These are phyloP conservation scores for Salix purpurea DNA, from an alignment of 345 rosid species.

Conservation along the genomic window DNA sequence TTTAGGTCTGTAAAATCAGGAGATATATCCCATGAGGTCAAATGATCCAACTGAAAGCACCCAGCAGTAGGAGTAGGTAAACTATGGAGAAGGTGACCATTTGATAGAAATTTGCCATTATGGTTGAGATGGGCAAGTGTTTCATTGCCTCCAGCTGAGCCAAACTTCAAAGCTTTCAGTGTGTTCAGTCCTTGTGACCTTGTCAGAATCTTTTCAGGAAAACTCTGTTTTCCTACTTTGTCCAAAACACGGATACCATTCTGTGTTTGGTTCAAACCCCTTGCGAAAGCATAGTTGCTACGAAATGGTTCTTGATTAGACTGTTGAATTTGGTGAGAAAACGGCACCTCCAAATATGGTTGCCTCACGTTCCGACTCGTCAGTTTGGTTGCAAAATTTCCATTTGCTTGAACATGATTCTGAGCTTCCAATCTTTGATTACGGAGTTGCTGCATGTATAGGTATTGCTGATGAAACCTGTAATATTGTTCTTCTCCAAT, in stretches of 20 bases:
- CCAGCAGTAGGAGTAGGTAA: slow-evolving; percentile 28
- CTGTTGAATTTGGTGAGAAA: slow-evolving; percentile 37
- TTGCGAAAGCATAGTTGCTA: slow-evolving; percentile 31
- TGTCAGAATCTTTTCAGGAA: slow-evolving; percentile 60
- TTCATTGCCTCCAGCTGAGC: slow-evolving; percentile 42
- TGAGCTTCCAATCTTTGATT: slow-evolving; percentile 37
- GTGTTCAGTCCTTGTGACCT: slow-evolving; percentile 54
- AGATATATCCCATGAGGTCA: slow-evolving; percentile 33
- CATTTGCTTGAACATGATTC: slow-evolving; percentile 33
- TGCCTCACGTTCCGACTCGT: slow-evolving; percentile 32
- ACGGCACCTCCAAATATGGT: slow-evolving; percentile 41
- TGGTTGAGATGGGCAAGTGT: slow-evolving; percentile 31
- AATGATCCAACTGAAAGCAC: slow-evolving; percentile 36
- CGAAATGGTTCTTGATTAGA: slow-evolving; percentile 45
- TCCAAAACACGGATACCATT: slow-evolving; percentile 28
- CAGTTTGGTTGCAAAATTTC: slow-evolving; percentile 25
- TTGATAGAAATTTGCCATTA: slow-evolving; percentile 37
- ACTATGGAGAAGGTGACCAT: slow-evolving; percentile 34
- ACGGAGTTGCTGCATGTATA: slow-evolving; percentile 43
- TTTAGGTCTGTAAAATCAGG: slow-evolving; percentile 28
- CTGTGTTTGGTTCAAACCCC: slow-evolving; percentile 34
- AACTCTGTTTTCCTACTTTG: slow-evolving; percentile 36
- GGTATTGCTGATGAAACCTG: slow-evolving; percentile 38
- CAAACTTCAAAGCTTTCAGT: slow-evolving; percentile 44
- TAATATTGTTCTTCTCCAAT: slow-evolving; percentile 46